Percentiles rank a stretch among this genome's conserved stretches.
Evolutionary conservation across 148 eudicot genomes (phyloP).

Genomic region (Rhododendron mucronatum): DNA sequence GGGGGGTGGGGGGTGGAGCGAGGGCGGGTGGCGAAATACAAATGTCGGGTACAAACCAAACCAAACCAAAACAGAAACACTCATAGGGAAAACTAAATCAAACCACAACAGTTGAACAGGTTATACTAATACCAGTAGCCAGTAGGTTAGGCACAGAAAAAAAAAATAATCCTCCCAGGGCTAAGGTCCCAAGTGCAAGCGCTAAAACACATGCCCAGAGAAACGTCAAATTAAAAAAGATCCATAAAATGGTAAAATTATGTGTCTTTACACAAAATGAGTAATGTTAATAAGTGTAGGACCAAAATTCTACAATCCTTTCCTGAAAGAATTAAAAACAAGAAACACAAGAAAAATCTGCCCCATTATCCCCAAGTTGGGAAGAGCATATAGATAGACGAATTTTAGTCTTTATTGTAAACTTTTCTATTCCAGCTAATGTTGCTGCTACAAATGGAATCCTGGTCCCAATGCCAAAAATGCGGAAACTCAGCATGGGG

Average conservation of each 20-base stretch:
- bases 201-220: not conserved
- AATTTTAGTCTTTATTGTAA: not conserved
- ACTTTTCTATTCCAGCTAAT: constrained; percentile 14
- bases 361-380: constrained; percentile 16
- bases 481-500: no score
- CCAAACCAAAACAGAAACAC: no score
- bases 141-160: not conserved
- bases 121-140: no score
- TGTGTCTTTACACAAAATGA: not conserved
- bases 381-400: constrained; percentile 16
- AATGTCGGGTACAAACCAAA: no score
- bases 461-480: constrained; percentile 17
- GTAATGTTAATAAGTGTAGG: constrained; percentile 10
- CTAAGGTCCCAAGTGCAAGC: not conserved
- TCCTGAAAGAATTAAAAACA: constrained; percentile 22
- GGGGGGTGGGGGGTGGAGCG: no score
- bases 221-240: not conserved
- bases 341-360: not conserved
- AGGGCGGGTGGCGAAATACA: no score
- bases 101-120: no score
- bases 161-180: not conserved
- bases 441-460: constrained; percentile 24
- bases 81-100: not conserved
- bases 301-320: constrained; percentile 31
- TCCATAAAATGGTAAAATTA: constrained; percentile 13